Conservation (phyloP, 1,139 yeast species). For the Tardiomyces depauwii region DNA sequence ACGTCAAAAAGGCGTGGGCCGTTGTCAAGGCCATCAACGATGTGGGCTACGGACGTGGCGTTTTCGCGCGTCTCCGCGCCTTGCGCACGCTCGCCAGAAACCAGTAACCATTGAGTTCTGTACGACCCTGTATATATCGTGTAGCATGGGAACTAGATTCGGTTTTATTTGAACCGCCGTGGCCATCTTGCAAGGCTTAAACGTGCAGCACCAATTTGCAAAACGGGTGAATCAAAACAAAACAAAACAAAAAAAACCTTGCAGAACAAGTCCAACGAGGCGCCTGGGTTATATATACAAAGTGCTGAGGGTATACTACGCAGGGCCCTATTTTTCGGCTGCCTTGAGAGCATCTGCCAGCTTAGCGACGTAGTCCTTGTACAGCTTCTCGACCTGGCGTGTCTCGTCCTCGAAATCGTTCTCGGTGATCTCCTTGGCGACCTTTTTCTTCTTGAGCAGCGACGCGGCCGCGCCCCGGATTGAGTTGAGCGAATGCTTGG, state of each 20-base stretch:
- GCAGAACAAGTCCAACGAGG: too few species aligned
- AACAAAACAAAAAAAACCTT: too few species aligned
- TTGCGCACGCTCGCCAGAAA: constrained; percentile 37
- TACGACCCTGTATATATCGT: neutral
- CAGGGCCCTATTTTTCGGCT: constrained; percentile 40
- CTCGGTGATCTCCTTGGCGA: constrained; percentile 38
- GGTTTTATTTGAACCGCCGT: too few species aligned
- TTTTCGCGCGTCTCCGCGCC: constrained; percentile 56
- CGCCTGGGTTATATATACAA: too few species aligned
- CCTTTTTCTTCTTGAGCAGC: constrained; percentile 26
- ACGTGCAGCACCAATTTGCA: too few species aligned
- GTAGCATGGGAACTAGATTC: neutral
- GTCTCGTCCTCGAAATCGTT: constrained; percentile 33
- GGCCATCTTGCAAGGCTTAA: too few species aligned
- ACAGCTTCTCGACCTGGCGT: constrained; percentile 53
- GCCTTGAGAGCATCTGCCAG: constrained; percentile 47
- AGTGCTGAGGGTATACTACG: neutral
- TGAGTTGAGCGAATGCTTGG: constrained; percentile 43
- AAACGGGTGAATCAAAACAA: too few species aligned
- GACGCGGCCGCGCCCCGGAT: constrained; percentile 43
- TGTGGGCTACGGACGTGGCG: constrained; percentile 69
- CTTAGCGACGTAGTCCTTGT: constrained; percentile 50
- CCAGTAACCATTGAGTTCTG: constrained; percentile 9
- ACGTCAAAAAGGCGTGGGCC: constrained; percentile 76
- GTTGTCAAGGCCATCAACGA: constrained; percentile 71